A percentile compares a stretch with the other conserved stretches of the same genome.
These are phyloP conservation scores for Verruconis gallopava DNA, from an alignment of 2,329 filamentous ascomycete genomes.

Conservation along the genomic window DNA sequence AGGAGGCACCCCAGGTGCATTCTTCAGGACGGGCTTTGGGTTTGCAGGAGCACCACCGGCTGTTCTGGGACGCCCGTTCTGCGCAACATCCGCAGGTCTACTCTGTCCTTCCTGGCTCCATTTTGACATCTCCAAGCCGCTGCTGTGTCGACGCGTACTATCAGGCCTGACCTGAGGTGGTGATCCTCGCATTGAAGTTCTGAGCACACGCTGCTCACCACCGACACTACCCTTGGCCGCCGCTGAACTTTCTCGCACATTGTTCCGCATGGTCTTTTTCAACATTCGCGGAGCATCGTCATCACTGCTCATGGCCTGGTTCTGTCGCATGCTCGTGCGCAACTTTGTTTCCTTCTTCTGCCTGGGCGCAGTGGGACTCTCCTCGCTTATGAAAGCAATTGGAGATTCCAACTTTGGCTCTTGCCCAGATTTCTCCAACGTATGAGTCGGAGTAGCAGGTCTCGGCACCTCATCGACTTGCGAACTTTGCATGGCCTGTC, in stretches of 20 bases:
- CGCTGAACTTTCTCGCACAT: conserved; percentile 17
- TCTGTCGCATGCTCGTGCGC: background rate
- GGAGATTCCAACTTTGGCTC: conserved; percentile 1
- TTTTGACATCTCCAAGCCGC: background rate
- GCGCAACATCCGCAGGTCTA: conserved; percentile 12
- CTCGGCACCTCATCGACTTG: conserved; percentile 21
- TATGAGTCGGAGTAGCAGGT: background rate
- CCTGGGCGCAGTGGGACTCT: background rate
- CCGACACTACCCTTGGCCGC: background rate
- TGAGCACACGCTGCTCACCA: background rate
- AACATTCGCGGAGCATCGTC: conserved; percentile 24
- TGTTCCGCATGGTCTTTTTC: conserved; percentile 20
- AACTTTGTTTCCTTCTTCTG: background rate
- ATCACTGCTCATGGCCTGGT: conserved; percentile 17
- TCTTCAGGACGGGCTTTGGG: background rate
- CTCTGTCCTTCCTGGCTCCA: conserved; percentile 30
- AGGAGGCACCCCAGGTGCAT: conserved; percentile 16
- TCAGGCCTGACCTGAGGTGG: background rate
- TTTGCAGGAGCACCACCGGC: background rate
- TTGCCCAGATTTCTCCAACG: background rate
- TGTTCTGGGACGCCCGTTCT: background rate
- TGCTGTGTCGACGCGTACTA: conserved; percentile 1
- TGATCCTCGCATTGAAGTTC: conserved; percentile 1
- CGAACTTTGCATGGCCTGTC: conserved; percentile 17
- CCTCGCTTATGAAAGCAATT: background rate